Percentiles rank a stretch among this genome's conserved stretches.
phyloP scores from a whole-genome alignment of 2,329 filamentous ascomycete species.

The Paecilomyces variotii region DNA sequence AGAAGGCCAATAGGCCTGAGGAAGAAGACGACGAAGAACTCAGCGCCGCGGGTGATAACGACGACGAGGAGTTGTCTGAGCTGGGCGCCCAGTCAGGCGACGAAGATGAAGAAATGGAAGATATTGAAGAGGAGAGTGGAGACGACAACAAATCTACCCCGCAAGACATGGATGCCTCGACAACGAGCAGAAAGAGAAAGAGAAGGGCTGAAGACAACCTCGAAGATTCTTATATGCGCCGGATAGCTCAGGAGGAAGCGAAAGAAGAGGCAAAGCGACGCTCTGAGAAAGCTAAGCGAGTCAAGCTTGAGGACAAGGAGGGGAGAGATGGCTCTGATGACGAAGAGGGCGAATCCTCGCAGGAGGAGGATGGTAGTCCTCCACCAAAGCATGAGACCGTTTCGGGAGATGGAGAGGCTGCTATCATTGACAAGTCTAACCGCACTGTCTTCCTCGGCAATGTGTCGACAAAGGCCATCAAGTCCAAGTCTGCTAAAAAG shows the following conservation, averaged over 20 bases:
- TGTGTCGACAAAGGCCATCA: slow-evolving; percentile 74
- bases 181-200: slow-evolving; percentile 44
- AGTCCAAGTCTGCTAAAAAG: slow-evolving; percentile 73
- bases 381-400: slow-evolving; percentile 34
- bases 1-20: slow-evolving; percentile 10
- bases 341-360: slow-evolving; percentile 19
- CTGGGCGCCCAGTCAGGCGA: slow-evolving; percentile 18
- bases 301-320: slow-evolving; percentile 34
- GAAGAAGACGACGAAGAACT: slow-evolving; percentile 16
- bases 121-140: slow-evolving; percentile 40
- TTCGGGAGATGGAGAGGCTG: slow-evolving; percentile 25
- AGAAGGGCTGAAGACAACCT: slow-evolving; percentile 42
- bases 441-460: slow-evolving; percentile 93
- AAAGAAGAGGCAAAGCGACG: slow-evolving; percentile 27
- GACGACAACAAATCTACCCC: slow-evolving; percentile 41
- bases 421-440: slow-evolving; percentile 72
- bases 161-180: slow-evolving; percentile 9
- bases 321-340: slow-evolving; percentile 27
- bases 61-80: slow-evolving; percentile 17
- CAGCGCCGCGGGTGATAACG: slow-evolving; percentile 22
- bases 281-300: slow-evolving; percentile 30
- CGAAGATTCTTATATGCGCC: slow-evolving; percentile 38
- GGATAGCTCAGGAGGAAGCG: slow-evolving; percentile 35
- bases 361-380: slow-evolving; percentile 22
- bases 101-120: slow-evolving; percentile 32